These are phyloP conservation scores for Exophiala mesophila DNA, from an alignment of 2,329 filamentous ascomycete genomes.

Conservation along the genomic window DNA sequence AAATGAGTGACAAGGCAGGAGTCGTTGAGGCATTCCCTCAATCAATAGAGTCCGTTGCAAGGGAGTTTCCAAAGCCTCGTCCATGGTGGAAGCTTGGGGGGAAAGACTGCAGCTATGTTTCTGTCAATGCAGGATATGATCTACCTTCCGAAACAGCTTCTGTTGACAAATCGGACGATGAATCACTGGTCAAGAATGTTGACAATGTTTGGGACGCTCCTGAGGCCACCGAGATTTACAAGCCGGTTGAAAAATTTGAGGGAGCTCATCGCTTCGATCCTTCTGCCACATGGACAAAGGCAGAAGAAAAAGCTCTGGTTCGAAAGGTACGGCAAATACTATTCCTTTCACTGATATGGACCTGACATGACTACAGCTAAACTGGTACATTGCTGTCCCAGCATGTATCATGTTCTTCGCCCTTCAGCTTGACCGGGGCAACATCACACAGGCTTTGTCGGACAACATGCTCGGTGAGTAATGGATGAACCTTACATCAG, in stretches of 20 bases:
- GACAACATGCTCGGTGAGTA: constrained; percentile 50
- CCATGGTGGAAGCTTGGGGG: constrained; percentile 21
- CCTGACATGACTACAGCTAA: constrained; percentile 14
- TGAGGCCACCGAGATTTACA: constrained; percentile 22
- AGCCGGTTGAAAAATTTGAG: constrained; percentile 33
- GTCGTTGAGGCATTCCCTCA: background rate
- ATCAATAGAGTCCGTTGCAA: background rate
- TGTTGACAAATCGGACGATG: constrained; percentile 4
- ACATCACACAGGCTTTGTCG: constrained; percentile 45
- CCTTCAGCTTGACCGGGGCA: constrained; percentile 53
- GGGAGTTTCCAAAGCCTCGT: background rate
- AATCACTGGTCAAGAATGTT: constrained; percentile 14
- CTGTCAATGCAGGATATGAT: constrained; percentile 16
- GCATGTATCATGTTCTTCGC: constrained; percentile 54
- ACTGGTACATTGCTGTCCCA: constrained; percentile 30
- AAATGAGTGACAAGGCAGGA: background rate
- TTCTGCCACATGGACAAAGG: constrained; percentile 21
- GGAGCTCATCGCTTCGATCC: constrained; percentile 42
- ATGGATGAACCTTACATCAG: background rate
- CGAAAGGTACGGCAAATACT: too few species aligned
- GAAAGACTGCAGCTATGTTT: constrained; percentile 18
- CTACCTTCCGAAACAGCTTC: constrained; percentile 15
- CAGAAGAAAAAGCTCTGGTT: constrained; percentile 27
- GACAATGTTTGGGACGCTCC: constrained; percentile 21
- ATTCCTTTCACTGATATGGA: too few species aligned